These are phyloP conservation scores for Kodamaea ohmeri DNA, from an alignment of 1,139 yeast species.

Conservation along the genomic window DNA sequence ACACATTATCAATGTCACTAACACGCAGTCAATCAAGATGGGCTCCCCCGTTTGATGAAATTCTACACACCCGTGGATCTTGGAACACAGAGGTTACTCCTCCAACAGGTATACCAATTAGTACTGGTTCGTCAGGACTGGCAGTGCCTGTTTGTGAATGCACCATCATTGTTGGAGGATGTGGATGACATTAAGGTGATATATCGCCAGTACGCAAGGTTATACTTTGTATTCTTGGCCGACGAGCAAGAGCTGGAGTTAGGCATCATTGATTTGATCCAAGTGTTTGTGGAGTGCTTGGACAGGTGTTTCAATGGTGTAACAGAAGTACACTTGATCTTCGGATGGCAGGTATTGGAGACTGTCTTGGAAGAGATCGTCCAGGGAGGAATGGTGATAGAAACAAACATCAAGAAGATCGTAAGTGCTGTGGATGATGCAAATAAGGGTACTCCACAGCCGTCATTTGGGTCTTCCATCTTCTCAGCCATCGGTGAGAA, in stretches of 20 bases:
- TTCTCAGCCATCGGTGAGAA: conserved; percentile 46
- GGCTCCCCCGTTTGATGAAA: conserved; percentile 87
- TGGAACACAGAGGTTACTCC: conserved; percentile 66
- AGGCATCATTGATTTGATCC: conserved; percentile 90
- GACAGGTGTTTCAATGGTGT: conserved; percentile 93
- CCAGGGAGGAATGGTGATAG: conserved; percentile 99
- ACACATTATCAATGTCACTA: conserved; percentile 4
- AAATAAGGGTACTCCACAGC: conserved; percentile 17
- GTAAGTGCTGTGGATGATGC: conserved; percentile 77
- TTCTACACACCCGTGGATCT: conserved; percentile 90
- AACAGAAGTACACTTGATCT: conserved; percentile 91
- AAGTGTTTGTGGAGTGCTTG: conserved; percentile 92
- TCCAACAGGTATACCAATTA: conserved; percentile 72
- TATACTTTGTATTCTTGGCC: conserved; percentile 90
- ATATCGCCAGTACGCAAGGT: conserved; percentile 90
- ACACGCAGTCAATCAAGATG: conserved; percentile 74
- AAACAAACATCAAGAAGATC: conserved; percentile 77
- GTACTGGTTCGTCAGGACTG: conserved; percentile 65
- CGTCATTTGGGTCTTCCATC: conserved; percentile 28
- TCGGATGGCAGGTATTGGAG: conserved; percentile 95
- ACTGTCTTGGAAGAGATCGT: conserved; percentile 89
- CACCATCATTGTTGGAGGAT: conserved; percentile 72
- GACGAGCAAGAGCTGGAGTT: conserved; percentile 95
- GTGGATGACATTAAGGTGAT: conserved; percentile 82
- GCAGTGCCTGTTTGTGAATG: conserved; percentile 79